Percentiles rank a stretch among this genome's conserved stretches.
phyloP scores from a whole-genome alignment of 1,284 basidiomycete genomes.

The Rugosomyces carneus region DNA sequence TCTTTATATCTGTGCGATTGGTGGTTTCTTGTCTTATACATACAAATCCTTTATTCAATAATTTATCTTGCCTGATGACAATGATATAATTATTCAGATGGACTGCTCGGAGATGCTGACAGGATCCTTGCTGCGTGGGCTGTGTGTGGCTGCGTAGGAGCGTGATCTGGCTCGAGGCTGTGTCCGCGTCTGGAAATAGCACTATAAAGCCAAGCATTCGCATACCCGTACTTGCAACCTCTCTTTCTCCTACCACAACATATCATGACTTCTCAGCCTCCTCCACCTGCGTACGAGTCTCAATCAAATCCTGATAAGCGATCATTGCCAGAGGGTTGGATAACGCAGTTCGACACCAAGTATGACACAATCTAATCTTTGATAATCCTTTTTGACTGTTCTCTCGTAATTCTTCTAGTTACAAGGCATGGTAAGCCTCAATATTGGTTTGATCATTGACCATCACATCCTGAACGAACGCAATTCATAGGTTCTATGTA shows the following conservation, averaged over 20 bases:
- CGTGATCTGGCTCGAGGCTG: background rate
- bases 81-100: background rate
- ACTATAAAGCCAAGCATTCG: conserved; percentile 2
- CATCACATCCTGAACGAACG: background rate
- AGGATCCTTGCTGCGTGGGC: background rate
- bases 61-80: too few species aligned
- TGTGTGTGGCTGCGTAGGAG: background rate
- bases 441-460: background rate
- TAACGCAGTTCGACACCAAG: conserved; percentile 62
- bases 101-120: background rate
- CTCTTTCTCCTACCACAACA: conserved; percentile 7
- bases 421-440: conserved; percentile 53
- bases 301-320: conserved; percentile 56
- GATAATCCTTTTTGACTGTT: conserved; percentile 13
- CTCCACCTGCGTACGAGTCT: conserved; percentile 32
- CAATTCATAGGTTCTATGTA: conserved; percentile 17
- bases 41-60: too few species aligned
- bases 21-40: background rate
- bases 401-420: conserved; percentile 36
- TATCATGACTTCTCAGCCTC: conserved; percentile 43
- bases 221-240: background rate
- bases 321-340: conserved; percentile 62
- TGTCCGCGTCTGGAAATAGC: background rate
- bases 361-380: conserved; percentile 30
- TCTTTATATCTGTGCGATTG: background rate